Percentiles rank a stretch among this genome's conserved stretches.
These are phyloP conservation scores for Boletus barrowsii DNA, from an alignment of 768 basidiomycete species.

Conservation along the genomic window DNA sequence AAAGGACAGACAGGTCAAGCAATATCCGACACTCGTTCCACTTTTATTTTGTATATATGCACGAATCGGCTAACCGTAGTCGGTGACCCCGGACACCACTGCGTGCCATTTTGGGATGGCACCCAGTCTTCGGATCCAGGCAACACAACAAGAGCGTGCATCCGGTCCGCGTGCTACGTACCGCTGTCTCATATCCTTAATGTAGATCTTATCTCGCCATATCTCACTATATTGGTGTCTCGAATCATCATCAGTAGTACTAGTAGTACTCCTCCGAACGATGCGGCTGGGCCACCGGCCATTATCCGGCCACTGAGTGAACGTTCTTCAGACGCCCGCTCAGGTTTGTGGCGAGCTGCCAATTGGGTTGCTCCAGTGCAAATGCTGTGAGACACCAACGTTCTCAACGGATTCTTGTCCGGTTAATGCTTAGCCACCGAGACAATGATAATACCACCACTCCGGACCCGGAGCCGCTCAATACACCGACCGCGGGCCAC, in stretches of 20 bases:
- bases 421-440: neutral
- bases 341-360: neutral
- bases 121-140: too few relatives aligned
- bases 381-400: neutral
- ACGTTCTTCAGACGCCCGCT: slow-evolving; percentile 3
- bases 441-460: too few relatives aligned
- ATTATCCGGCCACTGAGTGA: neutral
- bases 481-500: neutral
- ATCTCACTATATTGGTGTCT: too few relatives aligned
- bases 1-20: neutral
- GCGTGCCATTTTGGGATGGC: neutral
- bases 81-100: slow-evolving; percentile 26
- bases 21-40: slow-evolving; percentile 24
- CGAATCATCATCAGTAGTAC: too few relatives aligned
- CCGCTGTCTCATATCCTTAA: too few relatives aligned
- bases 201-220: neutral
- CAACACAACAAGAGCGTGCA: too few relatives aligned
- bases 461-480: slow-evolving; percentile 2
- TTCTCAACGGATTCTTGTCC: neutral
- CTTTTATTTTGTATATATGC: slow-evolving; percentile 24
- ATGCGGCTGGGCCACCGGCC: neutral
- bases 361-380: neutral
- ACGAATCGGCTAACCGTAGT: slow-evolving; percentile 22
- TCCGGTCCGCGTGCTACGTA: too few relatives aligned
- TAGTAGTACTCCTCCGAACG: too few relatives aligned